Conservation (phyloP, 2,329 filamentous ascomycete genomes). For the Trichophyton verrucosum region DNA sequence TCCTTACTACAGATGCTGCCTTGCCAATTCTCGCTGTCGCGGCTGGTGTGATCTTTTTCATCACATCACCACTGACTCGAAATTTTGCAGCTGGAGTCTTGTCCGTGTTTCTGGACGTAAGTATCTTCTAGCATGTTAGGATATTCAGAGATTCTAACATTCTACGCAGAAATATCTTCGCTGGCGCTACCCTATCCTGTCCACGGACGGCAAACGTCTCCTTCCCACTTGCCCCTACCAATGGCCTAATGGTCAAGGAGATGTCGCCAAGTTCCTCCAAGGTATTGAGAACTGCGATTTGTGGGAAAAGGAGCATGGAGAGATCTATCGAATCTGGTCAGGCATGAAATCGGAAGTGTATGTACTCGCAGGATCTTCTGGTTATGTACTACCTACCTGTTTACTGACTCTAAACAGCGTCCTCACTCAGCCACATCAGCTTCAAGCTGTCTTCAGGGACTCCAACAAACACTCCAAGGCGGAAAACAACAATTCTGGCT, state of each 20-base stretch:
- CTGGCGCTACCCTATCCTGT: neutral
- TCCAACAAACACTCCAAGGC: conserved; percentile 36
- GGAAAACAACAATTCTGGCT: conserved; percentile 31
- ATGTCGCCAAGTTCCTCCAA: neutral
- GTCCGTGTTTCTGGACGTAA: neutral
- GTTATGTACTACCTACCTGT: too few relatives aligned
- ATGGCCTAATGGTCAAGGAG: conserved; percentile 4
- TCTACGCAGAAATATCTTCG: neutral
- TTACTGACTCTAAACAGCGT: conserved; percentile 20
- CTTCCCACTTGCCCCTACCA: neutral
- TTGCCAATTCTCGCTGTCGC: neutral
- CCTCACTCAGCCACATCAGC: conserved; percentile 24
- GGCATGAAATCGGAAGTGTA: conserved; percentile 4
- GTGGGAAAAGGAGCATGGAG: conserved; percentile 5
- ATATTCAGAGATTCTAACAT: neutral
- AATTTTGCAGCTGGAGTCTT: neutral
- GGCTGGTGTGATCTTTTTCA: neutral
- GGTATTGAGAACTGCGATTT: neutral
- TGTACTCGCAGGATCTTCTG: too few relatives aligned
- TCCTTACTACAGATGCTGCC: neutral
- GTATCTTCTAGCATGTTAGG: neutral
- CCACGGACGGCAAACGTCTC: neutral
- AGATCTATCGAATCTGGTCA: conserved; percentile 4
- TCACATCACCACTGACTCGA: neutral
- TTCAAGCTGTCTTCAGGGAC: conserved; percentile 32